A percentile compares a stretch with the other conserved stretches of the same genome.
These are phyloP conservation scores for Trichoderma atrobrunneum DNA, from an alignment of 2,329 filamentous ascomycete species.

Conservation along the genomic window DNA sequence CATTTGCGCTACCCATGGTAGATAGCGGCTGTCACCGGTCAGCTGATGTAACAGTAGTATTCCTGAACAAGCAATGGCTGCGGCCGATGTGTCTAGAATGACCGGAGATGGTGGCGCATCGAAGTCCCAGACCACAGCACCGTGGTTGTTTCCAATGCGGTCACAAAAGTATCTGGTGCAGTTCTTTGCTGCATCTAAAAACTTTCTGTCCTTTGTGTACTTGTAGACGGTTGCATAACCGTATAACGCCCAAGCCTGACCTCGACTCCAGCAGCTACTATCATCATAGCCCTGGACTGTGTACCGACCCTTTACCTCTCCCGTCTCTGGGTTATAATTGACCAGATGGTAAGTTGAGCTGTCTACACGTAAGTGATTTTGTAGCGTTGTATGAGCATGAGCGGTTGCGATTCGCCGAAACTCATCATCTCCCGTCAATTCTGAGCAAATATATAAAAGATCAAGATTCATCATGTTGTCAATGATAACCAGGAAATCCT, in stretches of 20 bases:
- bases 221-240: conserved; percentile 19
- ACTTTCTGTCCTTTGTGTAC: conserved; percentile 14
- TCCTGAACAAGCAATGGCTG: conserved; percentile 20
- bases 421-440: conserved; percentile 16
- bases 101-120: conserved; percentile 23
- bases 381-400: conserved; percentile 17
- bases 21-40: conserved; percentile 13
- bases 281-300: conserved; percentile 21
- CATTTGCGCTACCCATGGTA: conserved; percentile 18
- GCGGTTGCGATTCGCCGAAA: conserved; percentile 15
- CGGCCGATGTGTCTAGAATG: conserved; percentile 17
- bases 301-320: conserved; percentile 18
- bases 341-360: conserved; percentile 21
- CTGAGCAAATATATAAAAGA: conserved; percentile 19
- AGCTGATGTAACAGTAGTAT: conserved; percentile 17
- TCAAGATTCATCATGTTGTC: conserved; percentile 26
- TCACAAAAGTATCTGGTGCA: conserved; percentile 13
- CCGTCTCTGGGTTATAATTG: conserved; percentile 19
- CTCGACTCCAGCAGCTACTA: conserved; percentile 19
- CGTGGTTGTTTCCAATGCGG: conserved; percentile 3
- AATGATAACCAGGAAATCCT: conserved; percentile 20
- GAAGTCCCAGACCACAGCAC: conserved; percentile 21
- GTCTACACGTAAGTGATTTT: conserved; percentile 15
- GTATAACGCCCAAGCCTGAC: conserved; percentile 20
- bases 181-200: conserved; percentile 14